Evolutionary conservation across 768 basidiomycete genomes (phyloP).

Genomic region (Paxillus rubicundulus): DNA sequence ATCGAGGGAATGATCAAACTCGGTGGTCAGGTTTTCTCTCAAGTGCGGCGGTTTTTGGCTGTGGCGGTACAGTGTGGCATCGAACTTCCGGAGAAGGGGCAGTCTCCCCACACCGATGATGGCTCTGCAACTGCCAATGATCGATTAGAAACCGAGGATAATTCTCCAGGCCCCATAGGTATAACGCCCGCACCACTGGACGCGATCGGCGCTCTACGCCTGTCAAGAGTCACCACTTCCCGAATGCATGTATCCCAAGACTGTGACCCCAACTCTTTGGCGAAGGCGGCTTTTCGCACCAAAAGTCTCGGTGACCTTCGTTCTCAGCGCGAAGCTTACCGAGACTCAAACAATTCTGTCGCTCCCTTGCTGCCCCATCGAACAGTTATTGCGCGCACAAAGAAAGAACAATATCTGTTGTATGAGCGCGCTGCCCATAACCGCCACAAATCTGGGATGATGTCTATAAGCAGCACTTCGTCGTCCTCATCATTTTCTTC

Average conservation of each 20-base stretch:
- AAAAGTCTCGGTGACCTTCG: conserved; percentile 56
- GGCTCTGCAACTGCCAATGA: conserved; percentile 3
- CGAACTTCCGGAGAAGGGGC: conserved; percentile 55
- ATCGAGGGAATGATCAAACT: conserved; percentile 77
- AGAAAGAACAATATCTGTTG: conserved; percentile 39
- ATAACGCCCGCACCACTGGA: conserved; percentile 12
- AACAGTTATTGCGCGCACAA: conserved; percentile 24
- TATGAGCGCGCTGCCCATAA: conserved; percentile 35
- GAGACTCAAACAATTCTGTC: conserved; percentile 36
- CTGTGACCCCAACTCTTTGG: conserved; percentile 17
- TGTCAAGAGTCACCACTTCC: conserved; percentile 29
- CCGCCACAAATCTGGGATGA: conserved; percentile 42
- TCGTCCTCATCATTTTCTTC: conserved; percentile 72
- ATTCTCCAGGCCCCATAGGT: conserved; percentile 15
- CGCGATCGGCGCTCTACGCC: background rate
- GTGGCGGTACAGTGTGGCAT: conserved; percentile 74
- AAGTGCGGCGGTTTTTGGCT: conserved; percentile 76
- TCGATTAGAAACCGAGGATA: conserved; percentile 11
- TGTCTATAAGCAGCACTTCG: conserved; percentile 68
- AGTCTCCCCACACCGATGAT: conserved; percentile 25
- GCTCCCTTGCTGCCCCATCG: conserved; percentile 37
- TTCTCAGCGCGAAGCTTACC: conserved; percentile 32
- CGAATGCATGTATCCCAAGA: conserved; percentile 28
- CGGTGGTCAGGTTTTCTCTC: conserved; percentile 77
- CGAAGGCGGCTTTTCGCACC: conserved; percentile 40